Base-by-base conservation (phyloP, 305 asterid genomes). In the Coffea humblotiana region DNA sequence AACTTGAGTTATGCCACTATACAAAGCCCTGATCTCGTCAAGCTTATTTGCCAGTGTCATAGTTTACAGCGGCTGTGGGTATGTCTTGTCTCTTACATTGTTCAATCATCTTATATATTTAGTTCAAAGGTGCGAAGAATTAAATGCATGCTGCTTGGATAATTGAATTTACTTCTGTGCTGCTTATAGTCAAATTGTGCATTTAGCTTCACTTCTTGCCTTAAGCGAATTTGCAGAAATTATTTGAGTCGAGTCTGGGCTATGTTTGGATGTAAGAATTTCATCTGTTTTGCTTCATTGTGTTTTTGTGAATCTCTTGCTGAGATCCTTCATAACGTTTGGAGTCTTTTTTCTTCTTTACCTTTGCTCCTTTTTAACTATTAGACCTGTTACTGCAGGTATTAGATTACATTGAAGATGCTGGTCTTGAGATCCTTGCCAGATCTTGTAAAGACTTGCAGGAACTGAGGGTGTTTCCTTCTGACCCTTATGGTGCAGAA, bases 381-480 rank as follows among this genome's bases (percentile, higher is more conserved):
- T 23, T 37, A 43, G 9, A 12, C 79, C 23, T 14, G 2, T 29
- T 12, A 78, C 67, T 78, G 74, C 89, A 96, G 99, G 98, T 96
- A 73, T 85, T 93, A 66, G 99, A 96, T 87, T 89, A 87, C 88
- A 93, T 96, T 72, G 99, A 96, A 88, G 99, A 96, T 86, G 64
- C 81, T 78, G 99, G 99, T 72, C 93, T 96, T 9, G 93, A 94
- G 80, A 87, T 88, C 47, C 80, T 96, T 71, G 94, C 98, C 0
- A 65, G 90, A 64, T 85, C 97, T 63, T 96, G 99, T 88, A 96
- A 94, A 87, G 92, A 89, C 85, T 90, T 96, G 78, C 94, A 87
- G 65, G 98, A 94, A 75, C 92, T 96, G 54, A 88, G 99, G 79
- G 99, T 96, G 43, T 96, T 96, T 71, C 99, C 98, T 48, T 96